Base-by-base conservation (phyloP, 2,329 filamentous ascomycete genomes). In the Amauroascus verrucosus region DNA sequence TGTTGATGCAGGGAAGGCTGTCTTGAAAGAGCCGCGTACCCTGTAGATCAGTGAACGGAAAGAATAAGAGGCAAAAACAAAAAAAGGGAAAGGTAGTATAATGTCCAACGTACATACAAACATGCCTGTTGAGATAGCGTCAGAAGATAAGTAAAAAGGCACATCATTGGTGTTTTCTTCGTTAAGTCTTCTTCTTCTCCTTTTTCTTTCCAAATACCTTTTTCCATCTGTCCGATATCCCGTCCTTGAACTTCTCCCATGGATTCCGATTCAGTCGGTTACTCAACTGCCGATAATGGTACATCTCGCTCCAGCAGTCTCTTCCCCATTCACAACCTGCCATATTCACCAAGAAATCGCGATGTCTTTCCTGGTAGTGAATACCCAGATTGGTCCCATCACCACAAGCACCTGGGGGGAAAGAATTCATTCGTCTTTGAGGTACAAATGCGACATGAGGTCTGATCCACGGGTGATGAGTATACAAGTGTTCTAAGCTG, bases 301-400 rank as follows among this genome's bases (percentile, higher is more conserved):
- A 95, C 83, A 98, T 96, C 72, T 98, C 93, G 35, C 84, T 85
- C 91, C 91, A 97, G 69, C 93, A 98, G 72, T 98, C 91, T 48
- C 93, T 82, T 3, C 91, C 91, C 85, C 88, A 97, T 69, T 95
- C 86, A 67, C 93, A 98, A 3, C 93, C 93, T 5, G 93, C 93
- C 91, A 98, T 97, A 70, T 96, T 98, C 63, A 98, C 91, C 45
- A 97, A 62, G 64, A 98, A 96, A 68, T 98, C 93, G 26, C 88
- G 81, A 56, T 94, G 89, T 40, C 81, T 77, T 69, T 93, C 77
- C 61, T 86, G 78, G 68, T 98, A 98, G 70, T 98, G 94, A 57
- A 94, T 84, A 14, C 78, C 77, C 1, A 82, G 79, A 62, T 96
- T 81, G 7, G 60, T 63, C 14, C 60, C 63, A 18, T 70, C 64